A percentile compares a stretch with the other conserved stretches of the same genome.
Evolutionary conservation across 78 protist genomes (phyloP).

Genomic region (Acrasis kona): DNA sequence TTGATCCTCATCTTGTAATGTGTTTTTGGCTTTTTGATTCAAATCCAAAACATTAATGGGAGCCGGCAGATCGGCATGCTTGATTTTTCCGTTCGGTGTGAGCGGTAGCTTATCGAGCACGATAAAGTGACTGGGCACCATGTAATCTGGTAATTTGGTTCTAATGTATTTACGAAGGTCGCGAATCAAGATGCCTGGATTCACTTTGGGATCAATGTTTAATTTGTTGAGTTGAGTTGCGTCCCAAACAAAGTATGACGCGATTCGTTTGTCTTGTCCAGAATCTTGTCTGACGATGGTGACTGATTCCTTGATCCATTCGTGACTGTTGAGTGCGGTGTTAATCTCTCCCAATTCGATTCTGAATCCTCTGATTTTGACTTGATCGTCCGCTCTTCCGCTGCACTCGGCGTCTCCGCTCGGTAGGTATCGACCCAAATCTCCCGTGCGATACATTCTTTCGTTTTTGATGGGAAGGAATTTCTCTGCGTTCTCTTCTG

Average conservation of each 20-base stretch:
- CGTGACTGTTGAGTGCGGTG: background rate
- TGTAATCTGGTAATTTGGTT: slow-evolving; percentile 40
- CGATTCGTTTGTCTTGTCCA: slow-evolving; percentile 28
- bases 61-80: background rate
- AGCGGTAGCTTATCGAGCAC: slow-evolving; percentile 36
- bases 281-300: slow-evolving; percentile 34
- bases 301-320: slow-evolving; percentile 20
- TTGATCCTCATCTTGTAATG: background rate
- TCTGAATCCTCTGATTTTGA: slow-evolving; percentile 64
- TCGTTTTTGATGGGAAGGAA: slow-evolving; percentile 39
- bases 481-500: slow-evolving; percentile 26
- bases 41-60: too few species aligned
- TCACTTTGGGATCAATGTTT: background rate
- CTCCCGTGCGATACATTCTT: slow-evolving; percentile 51
- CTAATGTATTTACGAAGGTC: slow-evolving; percentile 12
- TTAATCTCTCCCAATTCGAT: slow-evolving; percentile 61
- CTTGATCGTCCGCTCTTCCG: slow-evolving; percentile 61
- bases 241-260: slow-evolving; percentile 34
- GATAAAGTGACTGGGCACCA: slow-evolving; percentile 27
- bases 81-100: slow-evolving; percentile 61
- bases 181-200: background rate
- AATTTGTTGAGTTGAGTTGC: background rate
- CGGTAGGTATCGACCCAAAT: slow-evolving; percentile 44
- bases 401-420: slow-evolving; percentile 53
- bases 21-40: background rate